Percentiles rank a stretch among this genome's conserved stretches.
These are phyloP conservation scores for Actinomucor elegans DNA, from an alignment of 371 early-diverging fungal species.

Conservation along the genomic window DNA sequence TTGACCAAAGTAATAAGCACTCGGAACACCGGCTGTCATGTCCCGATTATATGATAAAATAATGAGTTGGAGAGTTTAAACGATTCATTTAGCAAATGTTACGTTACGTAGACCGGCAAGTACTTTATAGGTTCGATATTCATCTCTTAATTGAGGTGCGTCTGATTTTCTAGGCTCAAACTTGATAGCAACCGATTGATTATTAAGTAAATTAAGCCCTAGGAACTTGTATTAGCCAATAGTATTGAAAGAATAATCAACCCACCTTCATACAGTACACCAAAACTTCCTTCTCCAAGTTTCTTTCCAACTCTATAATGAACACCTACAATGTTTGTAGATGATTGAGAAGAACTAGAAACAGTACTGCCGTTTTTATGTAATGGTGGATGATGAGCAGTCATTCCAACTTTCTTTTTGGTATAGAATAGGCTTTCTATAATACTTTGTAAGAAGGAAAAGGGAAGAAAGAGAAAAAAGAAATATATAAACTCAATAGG, in stretches of 20 bases:
- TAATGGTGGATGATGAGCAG: conserved; percentile 13
- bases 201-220: conserved; percentile 77
- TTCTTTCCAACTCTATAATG: conserved; percentile 84
- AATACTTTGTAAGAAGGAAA: conserved; percentile 4
- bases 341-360: conserved; percentile 24
- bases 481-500: conserved; percentile 1
- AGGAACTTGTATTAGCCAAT: neutral
- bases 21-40: conserved; percentile 77
- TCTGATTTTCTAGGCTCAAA: conserved; percentile 94
- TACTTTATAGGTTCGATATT: conserved; percentile 90
- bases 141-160: conserved; percentile 93
- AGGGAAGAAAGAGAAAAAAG: neutral
- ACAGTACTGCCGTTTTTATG: conserved; percentile 18
- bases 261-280: conserved; percentile 93
- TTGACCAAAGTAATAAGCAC: conserved; percentile 91
- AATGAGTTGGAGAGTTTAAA: too few species aligned
- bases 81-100: neutral
- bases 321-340: conserved; percentile 79
- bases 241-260: neutral
- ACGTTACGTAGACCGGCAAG: conserved; percentile 74
- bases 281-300: conserved; percentile 90
- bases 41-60: too few species aligned
- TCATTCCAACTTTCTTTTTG: too few species aligned
- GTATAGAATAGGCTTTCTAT: too few species aligned
- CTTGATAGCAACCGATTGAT: conserved; percentile 89